These are phyloP conservation scores for Ophiocordyceps australis DNA, from an alignment of 2,329 filamentous ascomycete genomes.

Conservation along the genomic window DNA sequence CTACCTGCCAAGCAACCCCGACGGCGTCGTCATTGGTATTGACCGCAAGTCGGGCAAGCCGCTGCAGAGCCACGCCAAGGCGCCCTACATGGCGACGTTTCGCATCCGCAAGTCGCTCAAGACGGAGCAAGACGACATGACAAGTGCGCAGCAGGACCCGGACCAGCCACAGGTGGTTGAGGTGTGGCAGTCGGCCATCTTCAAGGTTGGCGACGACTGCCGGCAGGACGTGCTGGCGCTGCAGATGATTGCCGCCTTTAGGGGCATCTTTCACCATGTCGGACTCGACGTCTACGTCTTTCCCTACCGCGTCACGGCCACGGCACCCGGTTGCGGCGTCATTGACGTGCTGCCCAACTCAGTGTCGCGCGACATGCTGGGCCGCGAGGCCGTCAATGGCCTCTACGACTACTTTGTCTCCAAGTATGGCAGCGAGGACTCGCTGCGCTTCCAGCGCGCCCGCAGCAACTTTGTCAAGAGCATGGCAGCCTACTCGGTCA, in stretches of 20 bases:
- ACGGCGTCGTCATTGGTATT: conserved; percentile 93
- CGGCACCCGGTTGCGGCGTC: conserved; percentile 90
- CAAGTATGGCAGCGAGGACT: conserved; percentile 94
- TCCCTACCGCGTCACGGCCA: conserved; percentile 92
- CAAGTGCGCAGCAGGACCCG: conserved; percentile 30
- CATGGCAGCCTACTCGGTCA: conserved; percentile 97
- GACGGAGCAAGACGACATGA: conserved; percentile 45
- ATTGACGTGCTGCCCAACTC: conserved; percentile 97
- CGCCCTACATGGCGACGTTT: conserved; percentile 98
- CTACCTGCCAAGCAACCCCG: conserved; percentile 91
- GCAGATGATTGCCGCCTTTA: conserved; percentile 95
- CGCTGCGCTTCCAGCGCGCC: conserved; percentile 83
- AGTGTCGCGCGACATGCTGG: conserved; percentile 96
- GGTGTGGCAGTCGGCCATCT: conserved; percentile 98
- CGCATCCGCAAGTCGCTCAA: conserved; percentile 42
- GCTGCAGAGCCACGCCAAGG: conserved; percentile 92
- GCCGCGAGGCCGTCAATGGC: conserved; percentile 91
- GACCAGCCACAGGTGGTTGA: conserved; percentile 56
- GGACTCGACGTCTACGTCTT: conserved; percentile 95
- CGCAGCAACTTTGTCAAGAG: conserved; percentile 96
- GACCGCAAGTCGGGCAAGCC: conserved; percentile 97
- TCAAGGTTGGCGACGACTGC: conserved; percentile 98
- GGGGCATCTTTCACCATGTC: conserved; percentile 88
- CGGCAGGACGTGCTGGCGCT: conserved; percentile 91
- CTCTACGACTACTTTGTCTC: conserved; percentile 96